phyloP scores from a whole-genome alignment of 805 yeast genomes.

The Ogataea nakhonphanomensis region DNA sequence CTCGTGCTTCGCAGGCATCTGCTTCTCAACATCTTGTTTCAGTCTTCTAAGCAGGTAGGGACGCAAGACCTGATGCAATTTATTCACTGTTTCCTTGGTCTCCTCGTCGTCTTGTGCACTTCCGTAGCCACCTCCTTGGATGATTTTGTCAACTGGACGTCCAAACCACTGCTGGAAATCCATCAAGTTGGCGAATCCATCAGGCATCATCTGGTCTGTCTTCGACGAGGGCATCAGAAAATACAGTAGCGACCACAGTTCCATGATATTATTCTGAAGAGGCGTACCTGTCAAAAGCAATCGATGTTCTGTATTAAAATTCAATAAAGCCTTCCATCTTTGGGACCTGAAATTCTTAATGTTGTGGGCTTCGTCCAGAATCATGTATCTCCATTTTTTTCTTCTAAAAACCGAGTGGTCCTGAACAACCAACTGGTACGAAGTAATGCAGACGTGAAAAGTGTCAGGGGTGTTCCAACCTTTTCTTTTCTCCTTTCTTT shows the following conservation, averaged over 20 bases:
- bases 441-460: slow-evolving; percentile 95
- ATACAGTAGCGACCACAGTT: slow-evolving; percentile 91
- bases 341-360: slow-evolving; percentile 95
- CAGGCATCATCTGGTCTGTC: slow-evolving; percentile 67
- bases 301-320: slow-evolving; percentile 89
- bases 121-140: slow-evolving; percentile 60
- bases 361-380: slow-evolving; percentile 96
- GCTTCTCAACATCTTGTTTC: slow-evolving; percentile 95
- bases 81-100: slow-evolving; percentile 78
- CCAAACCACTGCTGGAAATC: slow-evolving; percentile 99
- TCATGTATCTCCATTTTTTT: slow-evolving; percentile 94
- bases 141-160: slow-evolving; percentile 89
- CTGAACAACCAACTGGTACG: slow-evolving; percentile 95
- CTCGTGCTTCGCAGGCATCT: slow-evolving; percentile 97
- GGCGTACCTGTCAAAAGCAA: slow-evolving; percentile 95
- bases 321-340: slow-evolving; percentile 93
- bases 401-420: slow-evolving; percentile 93
- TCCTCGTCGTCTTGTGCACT: slow-evolving; percentile 57
- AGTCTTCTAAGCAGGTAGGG: slow-evolving; percentile 89
- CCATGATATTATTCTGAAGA: slow-evolving; percentile 89
- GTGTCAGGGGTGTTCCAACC: slow-evolving; percentile 98
- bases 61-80: slow-evolving; percentile 88
- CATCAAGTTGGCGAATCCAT: slow-evolving; percentile 92
- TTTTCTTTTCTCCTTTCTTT: slow-evolving; percentile 88
- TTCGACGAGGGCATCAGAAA: slow-evolving; percentile 92